Evolutionary conservation across 2,329 filamentous ascomycete genomes (phyloP).

Genomic region (Epichloe baconii): DNA sequence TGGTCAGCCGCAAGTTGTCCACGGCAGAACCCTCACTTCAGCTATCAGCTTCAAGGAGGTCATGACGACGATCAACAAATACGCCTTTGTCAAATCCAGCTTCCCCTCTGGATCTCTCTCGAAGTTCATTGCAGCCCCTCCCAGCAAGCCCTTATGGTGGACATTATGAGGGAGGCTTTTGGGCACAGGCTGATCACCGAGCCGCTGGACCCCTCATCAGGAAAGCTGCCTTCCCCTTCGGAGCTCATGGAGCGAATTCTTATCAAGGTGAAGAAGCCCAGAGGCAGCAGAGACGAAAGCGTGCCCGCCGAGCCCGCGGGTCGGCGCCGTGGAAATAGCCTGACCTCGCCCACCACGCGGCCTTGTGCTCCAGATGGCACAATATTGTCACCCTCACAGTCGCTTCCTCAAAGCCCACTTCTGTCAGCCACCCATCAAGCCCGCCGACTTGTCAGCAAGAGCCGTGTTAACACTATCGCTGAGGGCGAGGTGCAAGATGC

Average conservation of each 20-base stretch:
- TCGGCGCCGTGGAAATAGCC: slow-evolving; percentile 50
- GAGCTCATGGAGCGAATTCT: slow-evolving; percentile 73
- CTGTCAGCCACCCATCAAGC: slow-evolving; percentile 37
- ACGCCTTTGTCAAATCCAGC: slow-evolving; percentile 76
- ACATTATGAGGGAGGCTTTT: slow-evolving; percentile 77
- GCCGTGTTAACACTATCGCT: slow-evolving; percentile 42
- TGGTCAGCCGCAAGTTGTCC: slow-evolving; percentile 77
- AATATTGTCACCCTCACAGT: slow-evolving; percentile 32
- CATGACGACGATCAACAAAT: slow-evolving; percentile 85
- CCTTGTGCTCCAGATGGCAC: slow-evolving; percentile 47
- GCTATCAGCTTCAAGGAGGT: slow-evolving; percentile 84
- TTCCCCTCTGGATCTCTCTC: slow-evolving; percentile 86
- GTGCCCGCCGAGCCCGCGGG: slow-evolving; percentile 22
- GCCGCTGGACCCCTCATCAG: slow-evolving; percentile 54
- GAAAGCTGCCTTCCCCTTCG: slow-evolving; percentile 69
- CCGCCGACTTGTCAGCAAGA: slow-evolving; percentile 36
- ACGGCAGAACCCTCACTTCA: slow-evolving; percentile 79
- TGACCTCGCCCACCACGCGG: slow-evolving; percentile 53
- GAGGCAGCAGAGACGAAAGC: slow-evolving; percentile 28
- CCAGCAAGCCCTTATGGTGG: slow-evolving; percentile 80
- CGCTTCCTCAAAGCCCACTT: slow-evolving; percentile 41
- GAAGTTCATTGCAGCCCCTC: slow-evolving; percentile 82
- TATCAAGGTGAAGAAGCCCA: slow-evolving; percentile 83
- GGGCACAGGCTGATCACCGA: slow-evolving; percentile 66
- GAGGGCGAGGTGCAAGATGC: slow-evolving; percentile 42